These are phyloP conservation scores for Boletus coccyginus DNA, from an alignment of 768 basidiomycete genomes.

Conservation along the genomic window DNA sequence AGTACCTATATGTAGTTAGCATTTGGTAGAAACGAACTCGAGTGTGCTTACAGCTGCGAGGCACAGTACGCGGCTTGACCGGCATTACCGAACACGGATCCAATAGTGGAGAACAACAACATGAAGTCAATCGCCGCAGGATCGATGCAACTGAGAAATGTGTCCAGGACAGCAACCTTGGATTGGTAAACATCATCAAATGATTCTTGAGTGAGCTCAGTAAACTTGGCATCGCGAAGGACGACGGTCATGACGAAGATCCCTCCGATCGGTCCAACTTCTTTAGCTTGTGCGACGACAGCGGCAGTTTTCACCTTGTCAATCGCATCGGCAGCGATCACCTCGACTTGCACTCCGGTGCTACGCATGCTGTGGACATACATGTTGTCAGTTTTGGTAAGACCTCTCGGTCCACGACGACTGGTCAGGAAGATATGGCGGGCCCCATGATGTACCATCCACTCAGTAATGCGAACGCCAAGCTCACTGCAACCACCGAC, in stretches of 20 bases:
- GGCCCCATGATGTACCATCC: too few species aligned
- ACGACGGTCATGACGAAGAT: slow-evolving; percentile 35
- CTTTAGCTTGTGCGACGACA: slow-evolving; percentile 22
- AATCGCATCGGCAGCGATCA: slow-evolving; percentile 28
- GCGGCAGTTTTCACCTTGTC: slow-evolving; percentile 21
- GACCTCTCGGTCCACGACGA: slow-evolving; percentile 19
- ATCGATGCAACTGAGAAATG: slow-evolving; percentile 14
- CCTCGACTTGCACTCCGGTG: slow-evolving; percentile 24
- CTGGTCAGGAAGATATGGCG: slow-evolving; percentile 32
- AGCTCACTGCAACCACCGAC: slow-evolving; percentile 24
- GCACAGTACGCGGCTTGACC: slow-evolving; percentile 25
- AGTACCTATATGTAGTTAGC: slow-evolving; percentile 20
- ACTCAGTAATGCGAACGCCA: too few species aligned
- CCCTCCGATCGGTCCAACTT: slow-evolving; percentile 29
- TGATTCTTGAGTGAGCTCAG: slow-evolving; percentile 32
- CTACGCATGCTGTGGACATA: slow-evolving; percentile 27
- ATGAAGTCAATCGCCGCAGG: slow-evolving; percentile 29
- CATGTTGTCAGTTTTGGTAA: slow-evolving; percentile 24
- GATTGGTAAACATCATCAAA: too few species aligned
- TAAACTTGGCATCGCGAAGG: slow-evolving; percentile 33
- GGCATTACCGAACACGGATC: slow-evolving; percentile 32
- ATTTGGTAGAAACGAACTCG: background rate
- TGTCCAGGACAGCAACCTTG: slow-evolving; percentile 18
- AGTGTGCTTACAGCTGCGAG: slow-evolving; percentile 16
- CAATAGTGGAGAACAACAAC: slow-evolving; percentile 34